Base-by-base conservation (phyloP, 2,329 filamentous ascomycete species). In the Pseudophaeomoniella oleicola region DNA sequence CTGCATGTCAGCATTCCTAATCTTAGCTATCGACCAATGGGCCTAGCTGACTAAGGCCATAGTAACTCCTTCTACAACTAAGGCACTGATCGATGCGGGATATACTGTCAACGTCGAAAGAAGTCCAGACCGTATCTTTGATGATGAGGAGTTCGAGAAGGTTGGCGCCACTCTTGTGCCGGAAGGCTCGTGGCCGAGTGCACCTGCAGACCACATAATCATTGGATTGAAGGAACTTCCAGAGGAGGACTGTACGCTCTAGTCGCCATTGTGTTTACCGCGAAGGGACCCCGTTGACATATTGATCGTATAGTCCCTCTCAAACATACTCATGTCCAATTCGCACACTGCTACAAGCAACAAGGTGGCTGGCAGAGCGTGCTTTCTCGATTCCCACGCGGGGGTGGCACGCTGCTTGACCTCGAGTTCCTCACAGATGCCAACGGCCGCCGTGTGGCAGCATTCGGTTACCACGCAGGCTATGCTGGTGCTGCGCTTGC, bases 351-450 rank as follows among this genome's bases (percentile, higher is more conserved):
- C 60, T 84, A 78, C 64, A 85, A 86, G 69, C 62, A 72, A 46
- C 84, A 90, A 60, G 73, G 63, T 17, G 80, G 79, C 17, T 94
- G 84, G 83, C 74, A 83, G 39, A 70, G 72, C 30, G 81, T 85
- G 4, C 73, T 94, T n/a, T 69, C 75, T 39, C 72, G 87, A 38
- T 94, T 86, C 57, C 71, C 81, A 17, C 71, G 75, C 16, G 85
- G 83, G 39, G 75, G 76, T 37, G 83, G 84, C 46, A 78, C 73
- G 0, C 72, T 94, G 11, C 73, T 86, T 40, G 87, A 94, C 51
- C 71, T 94, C 27, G 87, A 94, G 55, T 94, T 94, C 56, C 67
- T 94, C 27, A 72, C 74, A 29, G 80, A 92, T 46, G 72, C 78
- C 44, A 68, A 63, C 18, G 81, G 81, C 27, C 30, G 30, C 15